Percentiles rank a stretch among this genome's conserved stretches.
phyloP scores from a whole-genome alignment of 371 early-diverging fungal species.

The Conidiobolus incongruus region DNA sequence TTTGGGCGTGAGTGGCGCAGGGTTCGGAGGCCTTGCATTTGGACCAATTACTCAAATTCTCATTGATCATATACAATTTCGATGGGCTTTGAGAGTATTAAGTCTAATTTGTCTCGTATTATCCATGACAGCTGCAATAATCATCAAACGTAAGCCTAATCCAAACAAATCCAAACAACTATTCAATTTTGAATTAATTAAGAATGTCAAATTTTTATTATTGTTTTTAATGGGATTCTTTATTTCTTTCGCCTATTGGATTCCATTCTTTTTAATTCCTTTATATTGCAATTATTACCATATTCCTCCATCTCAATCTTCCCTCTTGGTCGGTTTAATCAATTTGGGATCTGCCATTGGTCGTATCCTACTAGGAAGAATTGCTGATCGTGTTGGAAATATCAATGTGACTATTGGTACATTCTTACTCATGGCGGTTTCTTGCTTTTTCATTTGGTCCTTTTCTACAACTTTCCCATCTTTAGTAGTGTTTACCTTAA shows the following conservation, averaged over 20 bases:
- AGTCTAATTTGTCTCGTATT: conserved; percentile 25
- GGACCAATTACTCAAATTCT: conserved; percentile 33
- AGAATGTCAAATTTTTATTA: background rate
- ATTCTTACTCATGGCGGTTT: conserved; percentile 13
- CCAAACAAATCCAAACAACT: no score
- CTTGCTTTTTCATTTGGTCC: conserved; percentile 32
- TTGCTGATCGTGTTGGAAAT: conserved; percentile 26
- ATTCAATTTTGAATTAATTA: background rate
- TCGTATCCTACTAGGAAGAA: conserved; percentile 19
- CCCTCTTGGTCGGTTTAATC: conserved; percentile 19
- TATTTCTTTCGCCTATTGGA: conserved; percentile 12
- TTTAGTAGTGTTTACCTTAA: conserved; percentile 20
- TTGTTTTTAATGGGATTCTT: conserved; percentile 4
- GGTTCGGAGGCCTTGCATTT: conserved; percentile 55
- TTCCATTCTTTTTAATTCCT: conserved; percentile 17
- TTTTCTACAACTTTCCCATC: conserved; percentile 19
- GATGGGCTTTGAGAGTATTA: conserved; percentile 34
- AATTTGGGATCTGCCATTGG: conserved; percentile 25
- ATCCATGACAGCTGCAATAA: conserved; percentile 9
- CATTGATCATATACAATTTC: conserved; percentile 23
- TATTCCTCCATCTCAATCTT: conserved; percentile 13
- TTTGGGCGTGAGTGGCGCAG: conserved; percentile 48
- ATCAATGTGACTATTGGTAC: conserved; percentile 22
- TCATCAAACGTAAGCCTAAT: no score
- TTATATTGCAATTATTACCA: conserved; percentile 12